A percentile compares a stretch with the other conserved stretches of the same genome.
Evolutionary conservation across 192 early-diverging fungal genomes (phyloP).

Genomic region (Backusella tarrabulga): DNA sequence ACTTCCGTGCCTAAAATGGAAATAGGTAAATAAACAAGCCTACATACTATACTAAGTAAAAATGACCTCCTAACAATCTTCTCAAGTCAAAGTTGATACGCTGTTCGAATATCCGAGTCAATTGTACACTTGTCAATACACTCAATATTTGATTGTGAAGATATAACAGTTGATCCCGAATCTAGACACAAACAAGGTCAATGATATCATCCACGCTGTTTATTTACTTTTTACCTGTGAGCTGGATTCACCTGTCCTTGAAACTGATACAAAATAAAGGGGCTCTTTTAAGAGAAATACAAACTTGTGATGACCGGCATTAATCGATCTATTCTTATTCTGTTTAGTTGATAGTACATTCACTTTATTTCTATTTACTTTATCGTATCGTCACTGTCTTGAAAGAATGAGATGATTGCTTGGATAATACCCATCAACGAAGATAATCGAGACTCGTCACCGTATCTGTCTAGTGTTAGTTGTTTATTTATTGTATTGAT

Average conservation of each 20-base stretch:
- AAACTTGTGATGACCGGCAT: slow-evolving; percentile 70
- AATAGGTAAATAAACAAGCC: not conserved
- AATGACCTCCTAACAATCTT: slow-evolving; percentile 67
- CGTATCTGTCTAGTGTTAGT: slow-evolving; percentile 54
- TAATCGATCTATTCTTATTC: slow-evolving; percentile 49
- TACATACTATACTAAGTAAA: not conserved
- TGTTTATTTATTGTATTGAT: not conserved
- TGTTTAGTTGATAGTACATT: not conserved
- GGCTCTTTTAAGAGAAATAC: slow-evolving; percentile 83
- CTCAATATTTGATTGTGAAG: slow-evolving; percentile 85
- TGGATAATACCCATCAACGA: slow-evolving; percentile 89
- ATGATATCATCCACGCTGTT: not conserved
- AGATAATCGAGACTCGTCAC: slow-evolving; percentile 86
- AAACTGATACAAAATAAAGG: slow-evolving; percentile 82
- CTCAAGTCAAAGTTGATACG: slow-evolving; percentile 87
- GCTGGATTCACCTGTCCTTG: slow-evolving; percentile 77
- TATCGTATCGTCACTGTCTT: slow-evolving; percentile 77
- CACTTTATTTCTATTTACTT: slow-evolving; percentile 34
- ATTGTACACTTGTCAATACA: slow-evolving; percentile 74
- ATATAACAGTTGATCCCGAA: slow-evolving; percentile 76
- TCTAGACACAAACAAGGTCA: slow-evolving; percentile 32
- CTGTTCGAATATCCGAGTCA: slow-evolving; percentile 85
- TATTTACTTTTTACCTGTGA: slow-evolving; percentile 43
- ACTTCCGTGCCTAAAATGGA: slow-evolving; percentile 64
- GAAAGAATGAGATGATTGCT: slow-evolving; percentile 84